Conservation (phyloP, 306 rosid species). For the Medicago ruthenica region DNA sequence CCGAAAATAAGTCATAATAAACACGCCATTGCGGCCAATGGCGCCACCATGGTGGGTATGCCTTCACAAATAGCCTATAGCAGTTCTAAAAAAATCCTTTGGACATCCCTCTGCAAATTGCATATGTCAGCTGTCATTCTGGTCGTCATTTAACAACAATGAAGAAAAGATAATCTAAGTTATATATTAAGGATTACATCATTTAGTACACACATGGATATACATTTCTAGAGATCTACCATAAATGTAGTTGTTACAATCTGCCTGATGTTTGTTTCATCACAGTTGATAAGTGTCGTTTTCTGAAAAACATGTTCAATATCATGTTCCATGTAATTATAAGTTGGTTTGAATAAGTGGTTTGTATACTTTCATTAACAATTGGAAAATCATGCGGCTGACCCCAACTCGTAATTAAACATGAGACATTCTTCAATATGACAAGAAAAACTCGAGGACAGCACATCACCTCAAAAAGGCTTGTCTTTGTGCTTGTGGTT, state of each 20-base stretch:
- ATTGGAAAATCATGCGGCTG: neutral
- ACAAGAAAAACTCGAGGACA: constrained; percentile 7
- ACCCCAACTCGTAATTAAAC: constrained; percentile 18
- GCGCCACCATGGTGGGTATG: neutral
- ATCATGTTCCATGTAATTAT: constrained; percentile 9
- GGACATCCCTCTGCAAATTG: no score
- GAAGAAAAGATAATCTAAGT: neutral
- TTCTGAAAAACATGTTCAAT: neutral
- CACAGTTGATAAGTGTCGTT: neutral
- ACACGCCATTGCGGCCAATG: neutral
- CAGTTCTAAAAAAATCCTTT: no score
- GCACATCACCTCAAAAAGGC: neutral
- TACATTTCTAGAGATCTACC: neutral
- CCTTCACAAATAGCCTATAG: neutral
- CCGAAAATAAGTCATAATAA: neutral
- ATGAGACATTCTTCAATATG: constrained; percentile 18
- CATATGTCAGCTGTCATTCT: neutral
- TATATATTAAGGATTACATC: neutral
- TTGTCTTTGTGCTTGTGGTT: constrained; percentile 14
- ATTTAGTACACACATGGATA: neutral
- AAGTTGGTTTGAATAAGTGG: constrained; percentile 20
- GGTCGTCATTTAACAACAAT: neutral
- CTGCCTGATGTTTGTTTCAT: neutral
- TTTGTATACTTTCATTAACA: neutral
- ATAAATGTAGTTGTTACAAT: neutral